Evolutionary conservation across 169 alveolate genomes (phyloP).

Genomic region (Eimeria acervulina): DNA sequence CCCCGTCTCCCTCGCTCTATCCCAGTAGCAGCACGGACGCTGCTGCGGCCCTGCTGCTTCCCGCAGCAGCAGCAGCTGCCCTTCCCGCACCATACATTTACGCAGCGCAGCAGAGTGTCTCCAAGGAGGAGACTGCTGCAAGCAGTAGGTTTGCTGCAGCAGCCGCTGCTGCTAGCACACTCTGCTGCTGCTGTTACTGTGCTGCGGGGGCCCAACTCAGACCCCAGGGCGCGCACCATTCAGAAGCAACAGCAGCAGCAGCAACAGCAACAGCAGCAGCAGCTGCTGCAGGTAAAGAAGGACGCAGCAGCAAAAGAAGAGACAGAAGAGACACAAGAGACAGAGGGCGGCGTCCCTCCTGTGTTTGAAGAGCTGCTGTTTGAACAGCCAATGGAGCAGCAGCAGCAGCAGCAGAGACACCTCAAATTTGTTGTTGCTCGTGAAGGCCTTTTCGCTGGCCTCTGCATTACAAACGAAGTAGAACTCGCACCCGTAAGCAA

Average conservation of each 20-base stretch:
- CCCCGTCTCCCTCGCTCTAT: constrained; percentile 64
- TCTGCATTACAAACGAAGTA: constrained; percentile 70
- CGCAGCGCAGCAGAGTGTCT: constrained; percentile 75
- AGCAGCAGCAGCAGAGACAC: constrained; percentile 73
- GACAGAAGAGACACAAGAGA: background rate
- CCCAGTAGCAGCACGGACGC: constrained; percentile 76
- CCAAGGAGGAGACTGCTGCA: constrained; percentile 70
- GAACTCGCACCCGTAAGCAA: constrained; percentile 40
- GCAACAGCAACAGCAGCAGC: background rate
- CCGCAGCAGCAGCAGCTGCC: constrained; percentile 56
- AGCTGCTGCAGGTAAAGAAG: background rate
- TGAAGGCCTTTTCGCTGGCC: constrained; percentile 65
- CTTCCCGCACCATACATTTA: constrained; percentile 59
- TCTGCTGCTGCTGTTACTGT: constrained; percentile 17
- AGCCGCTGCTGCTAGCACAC: constrained; percentile 70
- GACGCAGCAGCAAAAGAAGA: background rate
- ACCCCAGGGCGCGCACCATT: background rate
- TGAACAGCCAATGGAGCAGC: constrained; percentile 61
- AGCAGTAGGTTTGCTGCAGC: constrained; percentile 65
- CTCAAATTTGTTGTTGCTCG: constrained; percentile 36
- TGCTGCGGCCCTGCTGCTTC: constrained; percentile 70
- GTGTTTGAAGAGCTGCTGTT: constrained; percentile 74
- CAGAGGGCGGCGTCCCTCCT: constrained; percentile 14
- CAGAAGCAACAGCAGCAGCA: constrained; percentile 41
- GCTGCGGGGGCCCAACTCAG: constrained; percentile 37